Base-by-base conservation (phyloP, 2,329 filamentous ascomycete species). In the Trichoderma brevicompactum region DNA sequence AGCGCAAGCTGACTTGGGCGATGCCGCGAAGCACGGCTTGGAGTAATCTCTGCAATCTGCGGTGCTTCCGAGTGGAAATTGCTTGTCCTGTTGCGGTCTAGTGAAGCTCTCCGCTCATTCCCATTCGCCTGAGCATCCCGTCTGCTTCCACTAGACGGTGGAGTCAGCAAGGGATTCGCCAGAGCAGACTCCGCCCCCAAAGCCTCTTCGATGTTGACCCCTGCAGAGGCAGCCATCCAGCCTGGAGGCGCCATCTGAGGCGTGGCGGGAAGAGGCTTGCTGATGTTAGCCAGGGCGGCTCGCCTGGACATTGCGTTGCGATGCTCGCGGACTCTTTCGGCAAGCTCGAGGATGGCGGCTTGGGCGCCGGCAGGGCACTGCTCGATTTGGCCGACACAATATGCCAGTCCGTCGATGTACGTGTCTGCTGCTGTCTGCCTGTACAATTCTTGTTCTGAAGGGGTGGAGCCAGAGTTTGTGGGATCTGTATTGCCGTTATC, bases 321-420 rank as follows among this genome's bases (percentile, higher is more conserved):
- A 34, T 55, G 8, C 49, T 60, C 63, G 23, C 68, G 55, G 46
- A 70, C 58, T 15, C 58, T 68, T 5, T 36, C 60, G 5, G 71
- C 73, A 34, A 76, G 70, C 36, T 72, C 70, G 53, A 76, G 65
- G 28, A 75, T 71, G 36, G 75, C 74, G 12, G 62, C 60, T 17
- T 69, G 65, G 15, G 71, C 74, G n/a, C 70, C 70, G 9, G 68
- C 65, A 15, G 74, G 73, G 5, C 67, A 70, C 46, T 69, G 63
- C 49, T 71, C 69, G 28, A 74, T 69, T 64, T 77, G 75, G 46
- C 75, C 75, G 34, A 76, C 70, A 64, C 74, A 70, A 69, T 76
- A 76, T 54, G 74, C 75, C 41, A 76, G 69, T 56, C 74, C 75
- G 41, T 73, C 65, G 17, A 72, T 43, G 41, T 67, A 73, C 1